Base-by-base conservation (phyloP, 2,329 filamentous ascomycete species). In the Colletotrichum lentis region DNA sequence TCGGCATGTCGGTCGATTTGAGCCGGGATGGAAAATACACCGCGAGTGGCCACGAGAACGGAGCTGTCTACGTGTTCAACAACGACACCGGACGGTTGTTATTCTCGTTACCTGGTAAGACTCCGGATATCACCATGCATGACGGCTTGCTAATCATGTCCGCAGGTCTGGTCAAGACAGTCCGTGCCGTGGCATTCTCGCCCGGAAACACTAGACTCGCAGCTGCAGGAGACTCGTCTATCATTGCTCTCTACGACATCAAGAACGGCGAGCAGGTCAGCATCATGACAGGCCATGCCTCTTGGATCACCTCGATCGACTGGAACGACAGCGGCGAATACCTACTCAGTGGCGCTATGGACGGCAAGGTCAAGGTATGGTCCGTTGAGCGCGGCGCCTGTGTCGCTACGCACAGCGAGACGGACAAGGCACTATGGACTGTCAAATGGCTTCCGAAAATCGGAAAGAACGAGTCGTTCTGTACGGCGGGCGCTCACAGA, bases 361-460 rank as follows among this genome's bases (percentile, higher is more conserved):
- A 98, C 76, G 95, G 96, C 44, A 97, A 97, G 79, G 93, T 92
- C 69, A 97, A 97, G 80, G 92, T 98, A 37, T 99, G 96, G 96
- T 95, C 93, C 37, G 87, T 97, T 67, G 94, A 97, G 74, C 87
- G 90, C 41, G 87, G 89, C 64, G 85, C 85, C 5, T 98, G 96
- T 76, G 96, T 99, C 52, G 94, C 95, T 14, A 99, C 96, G 11
- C 93, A 97, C 77, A 94, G 91, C 66, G 94, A 98, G 81, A 94
- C 92, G 6, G 94, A 95, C 71, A 91, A 92, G 79, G 87, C 90
- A 0, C 77, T 98, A 3, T 97, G 94, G 91, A 88, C 88, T 62
- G 92, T 94, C 35, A 90, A 88, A 74, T 97, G 93, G 93, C 79
- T 97, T 69, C 91, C 91, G 12, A 94, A 91, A 80, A 86, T 86